Conservation (phyloP, 148 eudicot species). For the Cornus suecica region DNA sequence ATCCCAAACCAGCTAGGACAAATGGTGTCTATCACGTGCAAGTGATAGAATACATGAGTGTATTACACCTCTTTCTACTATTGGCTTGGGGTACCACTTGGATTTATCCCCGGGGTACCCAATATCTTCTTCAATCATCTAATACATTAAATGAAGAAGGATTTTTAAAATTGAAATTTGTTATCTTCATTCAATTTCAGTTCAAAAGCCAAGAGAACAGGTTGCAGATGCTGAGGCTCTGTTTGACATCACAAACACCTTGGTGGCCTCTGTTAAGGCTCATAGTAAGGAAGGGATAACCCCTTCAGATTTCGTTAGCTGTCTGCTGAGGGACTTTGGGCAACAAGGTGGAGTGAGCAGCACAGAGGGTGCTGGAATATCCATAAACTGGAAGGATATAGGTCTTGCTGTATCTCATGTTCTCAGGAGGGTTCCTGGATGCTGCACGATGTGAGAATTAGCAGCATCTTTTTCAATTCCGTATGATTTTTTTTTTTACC, state of each 20-base stretch:
- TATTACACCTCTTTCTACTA: no score
- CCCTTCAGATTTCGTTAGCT: constrained; percentile 62
- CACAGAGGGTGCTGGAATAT: constrained; percentile 32
- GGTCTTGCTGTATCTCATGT: constrained; percentile 63
- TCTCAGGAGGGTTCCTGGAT: constrained; percentile 52
- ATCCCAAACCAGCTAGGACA: no score
- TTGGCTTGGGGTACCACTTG: no score
- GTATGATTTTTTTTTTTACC: not conserved
- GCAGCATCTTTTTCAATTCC: not conserved
- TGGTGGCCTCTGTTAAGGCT: constrained; percentile 62
- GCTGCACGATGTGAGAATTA: constrained; percentile 58
- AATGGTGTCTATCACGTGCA: no score
- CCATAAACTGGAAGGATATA: constrained; percentile 62
- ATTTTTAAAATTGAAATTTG: not conserved
- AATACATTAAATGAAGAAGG: not conserved
- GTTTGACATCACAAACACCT: constrained; percentile 59
- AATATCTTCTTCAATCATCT: no score
- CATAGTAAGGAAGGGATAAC: constrained; percentile 61
- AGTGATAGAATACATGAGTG: no score
- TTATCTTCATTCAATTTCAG: constrained; percentile 32
- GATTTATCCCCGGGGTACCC: no score
- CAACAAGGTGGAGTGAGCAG: constrained; percentile 44
- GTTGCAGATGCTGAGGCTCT: constrained; percentile 95
- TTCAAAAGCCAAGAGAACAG: constrained; percentile 84
- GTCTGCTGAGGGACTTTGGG: constrained; percentile 53